Evolutionary conservation across 352 stramenopile species (phyloP).

Genomic region (Phytophthora pluvialis): DNA sequence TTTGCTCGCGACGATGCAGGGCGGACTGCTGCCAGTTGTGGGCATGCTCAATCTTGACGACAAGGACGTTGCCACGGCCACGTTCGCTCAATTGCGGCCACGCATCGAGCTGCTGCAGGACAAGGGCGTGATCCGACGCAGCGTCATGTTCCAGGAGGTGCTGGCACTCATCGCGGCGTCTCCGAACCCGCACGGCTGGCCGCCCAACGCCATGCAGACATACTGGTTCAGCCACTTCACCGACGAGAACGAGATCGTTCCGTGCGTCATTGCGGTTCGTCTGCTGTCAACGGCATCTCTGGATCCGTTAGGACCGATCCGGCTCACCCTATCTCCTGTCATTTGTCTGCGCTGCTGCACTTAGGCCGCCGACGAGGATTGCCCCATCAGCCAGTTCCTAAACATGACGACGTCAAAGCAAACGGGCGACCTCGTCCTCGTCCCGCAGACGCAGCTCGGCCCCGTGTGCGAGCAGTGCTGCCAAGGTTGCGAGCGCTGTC

Average conservation of each 20-base stretch:
- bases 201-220: constrained; percentile 64
- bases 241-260: constrained; percentile 46
- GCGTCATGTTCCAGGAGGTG: constrained; percentile 80
- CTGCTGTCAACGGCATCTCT: not conserved
- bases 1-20: constrained; percentile 31
- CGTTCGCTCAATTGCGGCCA: constrained; percentile 65
- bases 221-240: constrained; percentile 81
- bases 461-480: constrained; percentile 76
- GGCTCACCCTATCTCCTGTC: not conserved
- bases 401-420: constrained; percentile 76
- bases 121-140: constrained; percentile 72
- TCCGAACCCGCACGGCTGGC: constrained; percentile 71
- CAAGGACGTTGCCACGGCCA: constrained; percentile 55
- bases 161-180: constrained; percentile 64
- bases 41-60: constrained; percentile 72
- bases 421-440: constrained; percentile 72
- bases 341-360: not conserved
- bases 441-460: constrained; percentile 83
- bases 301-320: not conserved
- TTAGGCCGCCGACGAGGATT: constrained; percentile 51
- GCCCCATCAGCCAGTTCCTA: constrained; percentile 57
- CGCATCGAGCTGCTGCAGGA: constrained; percentile 73
- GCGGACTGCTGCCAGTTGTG: constrained; percentile 63
- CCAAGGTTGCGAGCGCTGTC: constrained; percentile 58
- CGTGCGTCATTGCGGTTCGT: constrained; percentile 53